Percentiles rank a stretch among this genome's conserved stretches.
Evolutionary conservation across 2,329 filamentous ascomycete genomes (phyloP).

Genomic region (Cytospora paraplurivora): DNA sequence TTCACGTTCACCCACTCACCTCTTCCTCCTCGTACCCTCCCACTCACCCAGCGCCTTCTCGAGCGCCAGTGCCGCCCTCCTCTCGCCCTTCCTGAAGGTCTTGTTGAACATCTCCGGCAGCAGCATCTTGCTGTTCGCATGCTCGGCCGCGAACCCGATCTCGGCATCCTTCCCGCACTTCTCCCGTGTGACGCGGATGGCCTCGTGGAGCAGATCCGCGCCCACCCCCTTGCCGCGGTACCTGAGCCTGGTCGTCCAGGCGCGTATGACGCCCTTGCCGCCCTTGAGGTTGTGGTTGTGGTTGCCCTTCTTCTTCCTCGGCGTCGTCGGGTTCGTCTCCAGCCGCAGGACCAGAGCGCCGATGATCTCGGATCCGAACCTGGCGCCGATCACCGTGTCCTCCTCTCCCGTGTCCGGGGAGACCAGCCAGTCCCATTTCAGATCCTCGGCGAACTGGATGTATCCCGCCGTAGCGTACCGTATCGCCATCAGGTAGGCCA

Average conservation of each 20-base stretch:
- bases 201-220: slow-evolving; percentile 70
- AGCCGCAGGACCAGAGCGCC: slow-evolving; percentile 71
- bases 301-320: slow-evolving; percentile 43
- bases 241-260: slow-evolving; percentile 75
- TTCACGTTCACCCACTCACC: slow-evolving; percentile 38
- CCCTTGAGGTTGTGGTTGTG: slow-evolving; percentile 47
- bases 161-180: slow-evolving; percentile 68
- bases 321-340: slow-evolving; percentile 44
- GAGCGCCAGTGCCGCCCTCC: slow-evolving; percentile 56
- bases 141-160: slow-evolving; percentile 73
- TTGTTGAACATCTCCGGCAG: slow-evolving; percentile 65
- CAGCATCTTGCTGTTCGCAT: slow-evolving; percentile 72
- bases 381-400: slow-evolving; percentile 66
- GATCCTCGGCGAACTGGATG: slow-evolving; percentile 60
- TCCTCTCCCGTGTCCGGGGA: slow-evolving; percentile 43
- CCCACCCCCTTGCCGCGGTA: slow-evolving; percentile 76
- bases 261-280: slow-evolving; percentile 72
- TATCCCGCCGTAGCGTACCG: slow-evolving; percentile 65
- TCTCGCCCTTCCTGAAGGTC: slow-evolving; percentile 60
- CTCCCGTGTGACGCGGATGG: slow-evolving; percentile 67
- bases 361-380: slow-evolving; percentile 69
- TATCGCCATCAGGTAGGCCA: slow-evolving; percentile 64
- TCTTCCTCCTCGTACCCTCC: slow-evolving; percentile 51
- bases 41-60: slow-evolving; percentile 53
- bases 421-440: slow-evolving; percentile 65